Evolutionary conservation across 176 grass and related monocot species (phyloP), one percentile per base, ranked within the genome.

Genomic region (Cenchrus fungigraminus): DNA sequence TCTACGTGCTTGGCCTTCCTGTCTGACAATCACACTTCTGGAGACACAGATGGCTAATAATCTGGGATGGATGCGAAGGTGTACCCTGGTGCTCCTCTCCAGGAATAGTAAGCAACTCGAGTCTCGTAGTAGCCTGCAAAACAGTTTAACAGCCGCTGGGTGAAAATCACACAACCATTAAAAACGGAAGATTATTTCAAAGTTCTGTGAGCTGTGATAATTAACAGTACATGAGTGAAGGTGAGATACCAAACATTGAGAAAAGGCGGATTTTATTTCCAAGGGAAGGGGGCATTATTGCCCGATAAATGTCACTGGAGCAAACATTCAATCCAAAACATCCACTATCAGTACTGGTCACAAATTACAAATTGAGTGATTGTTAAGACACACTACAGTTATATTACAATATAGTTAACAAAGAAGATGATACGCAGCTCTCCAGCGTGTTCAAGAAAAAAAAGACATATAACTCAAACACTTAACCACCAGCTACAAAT

Each of bases 111-210:
- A 70, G 93, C 93, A 84, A 91, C 81, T 17, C 90, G 65, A 77
- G 88, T 92, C 71, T 95, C 90, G 28, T 95, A 95, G 82, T 91
- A 95, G 6, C 93, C 93, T 95, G 83, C 20, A 87, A 75, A 70
- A 72, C 8, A 56, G 73, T 20, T 17, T 56, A 54, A 8, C 6
- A 74, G 14, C 37, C 46, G 49, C 37, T 31, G 16, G 50, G 70
- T 54, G 3, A 51, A 49, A 80, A 32, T 16, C 20, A 87, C 19
- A 47, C 32, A 31, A 28, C 19, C 12, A 71, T 46, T 28, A 4
- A 7, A 49, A 57, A 82, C 12, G 42, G 13, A 14, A 40, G 8
- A 80, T 51, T 20, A 25, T 82, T 43, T 14, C 9, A 5, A 57
- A 44, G 19, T 47, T 25, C 13, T 28, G 4, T 12, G 20, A 31